Base-by-base conservation (phyloP, 1,139 yeast species). In the Saccharomyces uvarum region DNA sequence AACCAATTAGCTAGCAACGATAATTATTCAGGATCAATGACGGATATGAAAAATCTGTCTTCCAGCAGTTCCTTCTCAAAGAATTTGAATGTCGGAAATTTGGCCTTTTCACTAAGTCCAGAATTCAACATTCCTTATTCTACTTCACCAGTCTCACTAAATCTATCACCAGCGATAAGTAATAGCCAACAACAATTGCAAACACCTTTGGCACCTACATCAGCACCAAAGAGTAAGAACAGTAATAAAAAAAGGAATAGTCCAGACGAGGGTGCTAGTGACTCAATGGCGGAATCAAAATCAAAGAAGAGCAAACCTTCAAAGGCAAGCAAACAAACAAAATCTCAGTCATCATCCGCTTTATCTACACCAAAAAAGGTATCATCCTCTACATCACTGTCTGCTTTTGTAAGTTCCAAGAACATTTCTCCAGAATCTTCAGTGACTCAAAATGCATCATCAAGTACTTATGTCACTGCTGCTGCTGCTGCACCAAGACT, bases 401-500 rank as follows among this genome's bases (percentile, higher is more conserved):
- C 33, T 31, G 33, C 33, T 3, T 31, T 31, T 31, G 33, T 1
- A 31, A 1, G 2, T 31, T 14, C 14, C 33, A 31, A 31, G 33
- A 31, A 31, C 33, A 31, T 31, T 31, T 31, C 33, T 1, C 33
- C 33, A 31, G 33, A 31, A 31, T 31, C 33, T 13, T 1, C 33
- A 1, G 33, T 31, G 33, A 31, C 33, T 1, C 33, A 31, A 0
- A 31, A 31, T 31, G 33, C 3, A 31, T 31, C 33, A 31, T 3
- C 33, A 31, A 31, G 33, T 31, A 31, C 33, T 31, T 68, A 69
- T 50, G 50, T 85, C 54, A 84, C 90, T 13, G 88, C 88, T 42
- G 91, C 91, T 21, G 89, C 90, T 16, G 89, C 88, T 33, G 88
- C 91, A 47, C 93, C 91, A 56, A 75, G 91, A 64, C 81, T 86